Evolutionary conservation across 2,329 filamentous ascomycete genomes (phyloP).

Genomic region (Chaetomium sp.): DNA sequence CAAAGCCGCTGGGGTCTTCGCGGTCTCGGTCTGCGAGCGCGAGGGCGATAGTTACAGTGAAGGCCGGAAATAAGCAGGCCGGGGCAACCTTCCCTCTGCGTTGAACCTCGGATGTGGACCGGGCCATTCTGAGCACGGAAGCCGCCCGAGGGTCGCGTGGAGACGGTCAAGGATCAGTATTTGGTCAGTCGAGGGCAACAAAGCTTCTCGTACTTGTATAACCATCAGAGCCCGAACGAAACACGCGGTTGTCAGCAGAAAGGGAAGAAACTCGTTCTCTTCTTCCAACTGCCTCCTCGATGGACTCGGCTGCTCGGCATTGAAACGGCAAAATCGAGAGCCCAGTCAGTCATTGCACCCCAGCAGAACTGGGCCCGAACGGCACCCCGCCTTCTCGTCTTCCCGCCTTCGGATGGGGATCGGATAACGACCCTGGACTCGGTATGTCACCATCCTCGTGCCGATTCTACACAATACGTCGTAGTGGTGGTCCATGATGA

Average conservation of each 20-base stretch:
- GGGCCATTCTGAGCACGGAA: conserved; percentile 7
- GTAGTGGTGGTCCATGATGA: neutral
- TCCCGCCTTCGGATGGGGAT: neutral
- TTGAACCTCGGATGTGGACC: conserved; percentile 17
- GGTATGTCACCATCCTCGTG: conserved; percentile 5
- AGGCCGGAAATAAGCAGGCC: conserved; percentile 28
- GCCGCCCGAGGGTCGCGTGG: neutral
- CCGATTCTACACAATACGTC: neutral
- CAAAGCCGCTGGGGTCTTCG: neutral
- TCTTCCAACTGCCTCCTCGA: neutral
- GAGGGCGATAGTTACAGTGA: neutral
- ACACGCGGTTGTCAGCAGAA: neutral
- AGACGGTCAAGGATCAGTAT: neutral
- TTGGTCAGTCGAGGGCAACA: neutral
- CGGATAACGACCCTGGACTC: conserved; percentile 10
- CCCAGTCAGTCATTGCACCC: neutral
- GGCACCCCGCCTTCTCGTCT: neutral
- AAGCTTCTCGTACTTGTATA: neutral
- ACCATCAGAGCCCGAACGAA: neutral
- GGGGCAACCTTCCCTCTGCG: conserved; percentile 4
- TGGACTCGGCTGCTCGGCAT: neutral
- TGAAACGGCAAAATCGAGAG: neutral
- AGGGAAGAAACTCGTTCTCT: neutral
- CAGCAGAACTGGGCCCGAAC: neutral
- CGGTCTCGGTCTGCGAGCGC: neutral